Evolutionary conservation across 331 rosid genomes (phyloP), one percentile per base, ranked within the genome.

Genomic region (Acacia concinna): DNA sequence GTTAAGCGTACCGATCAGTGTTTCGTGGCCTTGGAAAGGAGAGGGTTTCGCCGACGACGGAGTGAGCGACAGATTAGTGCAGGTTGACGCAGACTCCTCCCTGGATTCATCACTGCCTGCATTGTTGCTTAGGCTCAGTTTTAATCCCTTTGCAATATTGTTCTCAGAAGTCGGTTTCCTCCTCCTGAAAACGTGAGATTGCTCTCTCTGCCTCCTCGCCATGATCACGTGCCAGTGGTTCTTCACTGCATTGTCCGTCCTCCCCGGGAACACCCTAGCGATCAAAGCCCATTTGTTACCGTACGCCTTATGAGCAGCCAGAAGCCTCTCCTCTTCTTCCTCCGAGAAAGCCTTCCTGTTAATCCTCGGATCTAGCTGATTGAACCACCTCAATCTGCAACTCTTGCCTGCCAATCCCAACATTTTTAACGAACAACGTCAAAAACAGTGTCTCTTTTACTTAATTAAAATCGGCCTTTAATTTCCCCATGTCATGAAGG

Each of bases 261-360:
- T 85, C 1, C 97, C 91, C 1, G 93, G 97, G 65, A 91, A 90
- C 23, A 88, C 84, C 59, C 84, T 90, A 0, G 89, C 84, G 40
- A 91, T 91, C 85, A 79, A 46, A 21, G 97, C 92, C 97, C 97
- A 91, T 85, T 85, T 90, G 91, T 88, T 91, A 8, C 97, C 92
- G 37, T 87, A 81, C 6, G 80, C n/a, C 18, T 54, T 87, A 10
- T 90, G 94, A 38, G 94, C 92, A 38, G 60, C 44, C 49, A 91
- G 35, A 20, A 92, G 90, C 46, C 83, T 88, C 21, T 81, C 87
- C 63, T 92, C 94, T 47, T 92, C 97, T 71, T 88, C 93, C 66
- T 87, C 83, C 23, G 60, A 84, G 38, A 92, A 92, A 14, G 88
- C 68, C 81, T 75, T 76, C 49, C 74, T 79, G 84, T 85, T 92